Conservation (phyloP, 75 land plant species). For the Cunninghamia lanceolata region DNA sequence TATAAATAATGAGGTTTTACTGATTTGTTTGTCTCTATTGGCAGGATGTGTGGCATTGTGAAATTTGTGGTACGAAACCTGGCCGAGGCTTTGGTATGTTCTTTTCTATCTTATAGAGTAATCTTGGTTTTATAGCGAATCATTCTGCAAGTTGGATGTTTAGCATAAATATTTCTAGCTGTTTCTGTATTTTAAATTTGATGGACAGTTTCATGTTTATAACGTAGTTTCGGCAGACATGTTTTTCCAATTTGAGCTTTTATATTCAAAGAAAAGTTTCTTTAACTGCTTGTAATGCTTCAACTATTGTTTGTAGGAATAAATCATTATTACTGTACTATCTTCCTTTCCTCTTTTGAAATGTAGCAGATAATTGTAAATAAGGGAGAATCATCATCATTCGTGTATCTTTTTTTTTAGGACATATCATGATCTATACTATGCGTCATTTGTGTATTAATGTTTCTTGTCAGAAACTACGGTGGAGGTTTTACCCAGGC, state of each 20-base stretch:
- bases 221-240: background rate
- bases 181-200: no score
- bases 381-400: background rate
- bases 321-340: background rate
- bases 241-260: background rate
- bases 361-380: background rate
- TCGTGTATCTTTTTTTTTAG: background rate
- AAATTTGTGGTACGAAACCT: constrained; percentile 93
- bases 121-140: background rate
- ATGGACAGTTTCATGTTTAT: background rate
- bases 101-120: background rate
- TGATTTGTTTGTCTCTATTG: constrained; percentile 9
- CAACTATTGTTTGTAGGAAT: background rate
- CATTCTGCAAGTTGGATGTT: background rate
- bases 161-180: background rate
- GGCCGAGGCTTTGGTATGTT: constrained; percentile 97
- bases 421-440: background rate
- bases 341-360: background rate
- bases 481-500: constrained; percentile 93
- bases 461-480: constrained; percentile 67
- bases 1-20: background rate
- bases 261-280: background rate
- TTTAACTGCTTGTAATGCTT: background rate
- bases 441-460: background rate
- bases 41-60: constrained; percentile 99